A percentile compares a stretch with the other conserved stretches of the same genome.
These are phyloP conservation scores for Solidago caesia DNA, from an alignment of 129 eudicot species.

Conservation along the genomic window DNA sequence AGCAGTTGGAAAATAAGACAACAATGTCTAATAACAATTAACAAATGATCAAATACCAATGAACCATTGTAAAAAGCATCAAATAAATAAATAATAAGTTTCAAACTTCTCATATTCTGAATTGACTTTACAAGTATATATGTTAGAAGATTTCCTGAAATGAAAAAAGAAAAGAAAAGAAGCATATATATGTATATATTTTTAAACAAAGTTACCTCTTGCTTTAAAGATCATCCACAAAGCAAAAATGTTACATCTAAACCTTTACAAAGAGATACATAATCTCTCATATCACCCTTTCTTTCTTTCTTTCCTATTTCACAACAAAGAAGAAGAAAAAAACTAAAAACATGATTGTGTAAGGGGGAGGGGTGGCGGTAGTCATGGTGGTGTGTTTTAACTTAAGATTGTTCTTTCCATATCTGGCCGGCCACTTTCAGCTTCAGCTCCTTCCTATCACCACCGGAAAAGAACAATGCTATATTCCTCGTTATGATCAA, in stretches of 20 bases:
- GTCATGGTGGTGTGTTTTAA: not conserved
- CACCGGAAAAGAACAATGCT: conserved; percentile 66
- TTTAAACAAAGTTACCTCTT: conserved; percentile 26
- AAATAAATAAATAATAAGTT: no score
- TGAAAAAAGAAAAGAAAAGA: not conserved
- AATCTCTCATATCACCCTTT: conserved; percentile 27
- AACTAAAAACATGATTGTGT: conserved; percentile 15
- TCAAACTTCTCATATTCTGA: no score
- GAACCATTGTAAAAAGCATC: no score
- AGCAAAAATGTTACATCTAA: conserved; percentile 29
- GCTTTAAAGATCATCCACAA: conserved; percentile 24
- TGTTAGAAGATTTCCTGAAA: no score
- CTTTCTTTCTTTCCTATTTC: conserved; percentile 36
- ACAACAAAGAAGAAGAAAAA: conserved; percentile 14
- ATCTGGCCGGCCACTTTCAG: conserved; percentile 69
- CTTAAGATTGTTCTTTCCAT: conserved; percentile 53
- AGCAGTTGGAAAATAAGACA: no score
- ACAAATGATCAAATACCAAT: no score
- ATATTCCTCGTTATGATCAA: conserved; percentile 53
- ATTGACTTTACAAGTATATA: no score
- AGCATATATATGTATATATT: conserved; percentile 18
- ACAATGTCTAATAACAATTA: no score
- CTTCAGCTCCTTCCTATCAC: conserved; percentile 63
- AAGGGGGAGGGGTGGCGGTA: not conserved
- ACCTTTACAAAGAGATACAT: conserved; percentile 31